These are phyloP conservation scores for Pilasporangium apinafurcum DNA, from an alignment of 352 stramenopile genomes.

Conservation along the genomic window DNA sequence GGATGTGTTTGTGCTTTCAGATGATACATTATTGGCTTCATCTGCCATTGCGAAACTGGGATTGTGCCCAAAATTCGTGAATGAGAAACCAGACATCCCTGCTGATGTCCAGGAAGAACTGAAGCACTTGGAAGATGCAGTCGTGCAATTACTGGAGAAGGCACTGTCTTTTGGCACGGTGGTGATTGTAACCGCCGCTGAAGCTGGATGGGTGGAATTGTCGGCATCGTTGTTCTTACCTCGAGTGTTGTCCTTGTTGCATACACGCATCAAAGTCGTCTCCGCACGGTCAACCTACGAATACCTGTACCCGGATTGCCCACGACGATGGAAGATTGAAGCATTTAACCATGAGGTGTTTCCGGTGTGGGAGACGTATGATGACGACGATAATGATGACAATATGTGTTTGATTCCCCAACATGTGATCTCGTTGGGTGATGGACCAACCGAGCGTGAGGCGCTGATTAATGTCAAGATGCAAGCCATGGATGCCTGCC, in stretches of 20 bases:
- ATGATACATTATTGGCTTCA: conserved; percentile 80
- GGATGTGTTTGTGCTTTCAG: conserved; percentile 21
- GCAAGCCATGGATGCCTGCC: conserved; percentile 70
- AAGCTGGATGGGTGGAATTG: conserved; percentile 87
- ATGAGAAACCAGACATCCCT: conserved; percentile 74
- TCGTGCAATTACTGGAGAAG: conserved; percentile 67
- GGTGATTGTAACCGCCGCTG: conserved; percentile 86
- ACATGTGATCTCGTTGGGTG: conserved; percentile 79
- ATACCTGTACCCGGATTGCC: conserved; percentile 80
- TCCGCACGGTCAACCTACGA: conserved; percentile 90
- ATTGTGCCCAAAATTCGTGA: conserved; percentile 80
- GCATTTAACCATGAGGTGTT: conserved; percentile 86
- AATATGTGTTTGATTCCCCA: conserved; percentile 34
- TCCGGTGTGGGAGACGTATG: conserved; percentile 64
- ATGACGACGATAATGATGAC: conserved; percentile 43
- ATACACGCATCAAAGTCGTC: conserved; percentile 80
- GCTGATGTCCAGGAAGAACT: conserved; percentile 68
- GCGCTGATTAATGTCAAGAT: conserved; percentile 84
- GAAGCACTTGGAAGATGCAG: conserved; percentile 63
- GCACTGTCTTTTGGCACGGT: conserved; percentile 72
- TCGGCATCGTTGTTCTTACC: conserved; percentile 87
- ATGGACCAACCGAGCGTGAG: conserved; percentile 77
- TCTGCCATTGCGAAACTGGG: conserved; percentile 74
- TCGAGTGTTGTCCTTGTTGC: conserved; percentile 66
- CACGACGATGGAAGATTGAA: conserved; percentile 85